A percentile compares a stretch with the other conserved stretches of the same genome.
Evolutionary conservation across 441 rosid species (phyloP).

Genomic region (Populus hybrid): DNA sequence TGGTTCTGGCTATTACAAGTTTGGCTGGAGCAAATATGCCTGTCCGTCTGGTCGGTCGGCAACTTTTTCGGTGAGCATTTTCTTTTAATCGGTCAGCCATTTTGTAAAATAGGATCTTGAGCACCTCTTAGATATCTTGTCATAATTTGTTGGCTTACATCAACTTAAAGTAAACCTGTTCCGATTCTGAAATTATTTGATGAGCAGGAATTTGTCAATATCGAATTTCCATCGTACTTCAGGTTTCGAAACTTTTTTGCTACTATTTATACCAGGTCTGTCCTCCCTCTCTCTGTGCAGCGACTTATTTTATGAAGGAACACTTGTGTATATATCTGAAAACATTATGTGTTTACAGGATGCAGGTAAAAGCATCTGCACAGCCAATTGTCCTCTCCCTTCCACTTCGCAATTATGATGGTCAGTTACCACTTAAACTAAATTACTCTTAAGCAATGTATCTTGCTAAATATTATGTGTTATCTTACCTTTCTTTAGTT

Average conservation of each 20-base stretch:
- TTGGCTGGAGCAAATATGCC: conserved; percentile 81
- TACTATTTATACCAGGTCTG: conserved; percentile 66
- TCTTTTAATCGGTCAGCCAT: conserved; percentile 7
- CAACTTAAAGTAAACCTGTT: too few relatives aligned
- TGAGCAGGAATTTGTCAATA: conserved; percentile 84
- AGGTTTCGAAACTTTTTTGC: conserved; percentile 64
- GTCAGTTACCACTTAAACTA: conserved; percentile 29
- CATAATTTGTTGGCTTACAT: too few relatives aligned
- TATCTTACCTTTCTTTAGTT: too few relatives aligned
- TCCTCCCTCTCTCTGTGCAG: neutral
- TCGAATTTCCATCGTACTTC: conserved; percentile 74
- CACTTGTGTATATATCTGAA: too few relatives aligned
- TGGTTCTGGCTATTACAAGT: conserved; percentile 92
- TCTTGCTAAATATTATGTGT: too few relatives aligned
- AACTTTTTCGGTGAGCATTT: conserved; percentile 71
- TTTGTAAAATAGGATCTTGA: too few relatives aligned
- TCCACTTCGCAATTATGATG: conserved; percentile 89
- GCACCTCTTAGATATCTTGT: too few relatives aligned
- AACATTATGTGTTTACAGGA: conserved; percentile 36
- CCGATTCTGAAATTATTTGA: conserved; percentile 13
- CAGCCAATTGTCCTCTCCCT: conserved; percentile 78
- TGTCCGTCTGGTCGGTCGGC: conserved; percentile 72
- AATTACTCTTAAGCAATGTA: too few relatives aligned
- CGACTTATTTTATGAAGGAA: neutral
- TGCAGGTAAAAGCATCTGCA: conserved; percentile 66